These are phyloP conservation scores for Pichia paraexigua DNA, from an alignment of 805 yeast species.

Conservation along the genomic window DNA sequence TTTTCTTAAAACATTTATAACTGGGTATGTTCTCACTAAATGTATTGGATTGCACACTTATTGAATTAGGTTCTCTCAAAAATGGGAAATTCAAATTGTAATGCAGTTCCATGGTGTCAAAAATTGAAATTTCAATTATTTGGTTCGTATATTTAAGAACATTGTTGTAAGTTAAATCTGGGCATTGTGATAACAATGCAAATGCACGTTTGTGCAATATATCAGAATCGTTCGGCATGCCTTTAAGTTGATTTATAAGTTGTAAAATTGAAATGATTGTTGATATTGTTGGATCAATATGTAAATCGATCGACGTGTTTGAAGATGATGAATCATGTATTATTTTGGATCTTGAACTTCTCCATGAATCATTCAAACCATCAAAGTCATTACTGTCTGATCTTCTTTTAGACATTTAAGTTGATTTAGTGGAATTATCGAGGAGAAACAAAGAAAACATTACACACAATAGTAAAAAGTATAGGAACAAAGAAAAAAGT, in stretches of 20 bases:
- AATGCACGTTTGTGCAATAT: neutral
- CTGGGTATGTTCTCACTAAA: conserved; percentile 5
- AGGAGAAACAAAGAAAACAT: neutral
- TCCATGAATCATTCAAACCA: neutral
- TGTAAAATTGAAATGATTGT: neutral
- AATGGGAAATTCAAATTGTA: conserved; percentile 12
- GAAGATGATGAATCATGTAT: neutral
- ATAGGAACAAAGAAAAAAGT: too few species aligned
- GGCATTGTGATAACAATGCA: neutral
- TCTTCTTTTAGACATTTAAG: conserved; percentile 1
- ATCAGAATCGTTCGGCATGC: neutral
- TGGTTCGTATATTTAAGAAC: conserved; percentile 11
- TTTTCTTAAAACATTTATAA: conserved; percentile 10
- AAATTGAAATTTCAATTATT: conserved; percentile 11
- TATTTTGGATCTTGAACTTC: neutral
- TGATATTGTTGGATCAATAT: neutral
- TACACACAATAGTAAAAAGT: neutral
- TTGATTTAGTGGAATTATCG: neutral
- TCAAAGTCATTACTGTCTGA: neutral
- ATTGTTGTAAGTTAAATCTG: neutral
- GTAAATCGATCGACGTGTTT: neutral
- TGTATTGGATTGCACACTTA: conserved; percentile 4
- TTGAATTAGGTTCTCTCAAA: conserved; percentile 13
- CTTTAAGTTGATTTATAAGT: neutral
- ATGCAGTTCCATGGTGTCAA: neutral